phyloP scores from a whole-genome alignment of 345 rosid species.

The Ceriops zippeliana region DNA sequence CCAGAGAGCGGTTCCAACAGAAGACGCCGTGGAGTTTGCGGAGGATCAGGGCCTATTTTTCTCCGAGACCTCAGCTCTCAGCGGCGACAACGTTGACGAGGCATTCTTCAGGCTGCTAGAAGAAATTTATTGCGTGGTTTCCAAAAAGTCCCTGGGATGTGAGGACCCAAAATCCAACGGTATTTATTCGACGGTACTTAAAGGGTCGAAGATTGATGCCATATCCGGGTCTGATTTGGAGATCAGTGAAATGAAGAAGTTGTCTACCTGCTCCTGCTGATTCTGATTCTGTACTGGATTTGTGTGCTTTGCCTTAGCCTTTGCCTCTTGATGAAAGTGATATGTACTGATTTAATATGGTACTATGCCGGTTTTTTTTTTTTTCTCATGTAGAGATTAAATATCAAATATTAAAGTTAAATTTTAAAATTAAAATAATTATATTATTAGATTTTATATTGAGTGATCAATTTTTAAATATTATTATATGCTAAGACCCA shows the following conservation, averaged over 20 bases:
- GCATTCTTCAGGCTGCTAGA: slow-evolving; percentile 66
- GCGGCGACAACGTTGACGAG: slow-evolving; percentile 66
- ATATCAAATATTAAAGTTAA: no score
- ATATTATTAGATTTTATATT: no score
- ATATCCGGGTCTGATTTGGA: slow-evolving; percentile 58
- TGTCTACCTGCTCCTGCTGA: slow-evolving; percentile 57
- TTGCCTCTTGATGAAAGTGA: not conserved
- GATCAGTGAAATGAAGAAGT: slow-evolving; percentile 48
- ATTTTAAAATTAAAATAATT: no score
- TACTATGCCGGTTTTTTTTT: not conserved
- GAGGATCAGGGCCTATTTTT: slow-evolving; percentile 69
- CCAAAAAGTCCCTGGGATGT: slow-evolving; percentile 46
- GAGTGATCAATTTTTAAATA: no score
- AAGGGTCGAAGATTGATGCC: slow-evolving; percentile 63
- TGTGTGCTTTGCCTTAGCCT: not conserved
- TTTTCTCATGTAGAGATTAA: no score
- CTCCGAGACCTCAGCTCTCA: slow-evolving; percentile 79
- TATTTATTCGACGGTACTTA: slow-evolving; percentile 28
- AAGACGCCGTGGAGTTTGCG: slow-evolving; percentile 76
- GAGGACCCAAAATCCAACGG: slow-evolving; percentile 24
- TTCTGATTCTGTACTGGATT: not conserved
- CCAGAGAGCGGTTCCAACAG: slow-evolving; percentile 59
- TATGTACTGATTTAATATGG: not conserved
- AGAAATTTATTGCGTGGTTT: slow-evolving; percentile 48
- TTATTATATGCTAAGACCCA: no score